These are phyloP conservation scores for Naganishia antarctica DNA, from an alignment of 768 basidiomycete genomes.

Conservation along the genomic window DNA sequence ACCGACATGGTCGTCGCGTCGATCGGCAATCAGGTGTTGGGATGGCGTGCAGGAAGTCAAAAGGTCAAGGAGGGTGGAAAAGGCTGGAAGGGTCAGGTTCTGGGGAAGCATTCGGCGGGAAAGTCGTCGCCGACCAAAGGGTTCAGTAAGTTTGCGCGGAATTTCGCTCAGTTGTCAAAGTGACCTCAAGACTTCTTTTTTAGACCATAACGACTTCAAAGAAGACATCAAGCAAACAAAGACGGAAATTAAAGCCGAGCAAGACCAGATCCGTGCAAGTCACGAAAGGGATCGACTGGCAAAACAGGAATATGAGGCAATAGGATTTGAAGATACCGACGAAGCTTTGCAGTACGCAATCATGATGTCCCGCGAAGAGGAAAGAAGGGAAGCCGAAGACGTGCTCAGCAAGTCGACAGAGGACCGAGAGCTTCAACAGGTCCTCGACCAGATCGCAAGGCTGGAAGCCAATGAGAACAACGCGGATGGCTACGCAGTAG, in stretches of 20 bases:
- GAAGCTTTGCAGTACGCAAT: conserved; percentile 46
- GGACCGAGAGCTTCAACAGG: conserved; percentile 17
- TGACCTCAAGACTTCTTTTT: background rate
- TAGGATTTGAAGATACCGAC: conserved; percentile 42
- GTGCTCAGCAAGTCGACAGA: conserved; percentile 5
- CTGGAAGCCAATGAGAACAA: conserved; percentile 5
- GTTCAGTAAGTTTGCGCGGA: conserved; percentile 25
- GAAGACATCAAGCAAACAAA: conserved; percentile 36
- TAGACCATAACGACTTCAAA: conserved; percentile 38
- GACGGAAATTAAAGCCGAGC: conserved; percentile 28
- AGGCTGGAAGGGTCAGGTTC: conserved; percentile 31
- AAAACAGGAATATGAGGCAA: conserved; percentile 35
- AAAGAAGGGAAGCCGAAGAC: background rate
- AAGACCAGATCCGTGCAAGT: conserved; percentile 10
- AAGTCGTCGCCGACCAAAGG: conserved; percentile 28
- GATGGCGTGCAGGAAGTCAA: conserved; percentile 42
- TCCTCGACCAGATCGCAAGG: conserved; percentile 5
- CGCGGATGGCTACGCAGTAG: background rate
- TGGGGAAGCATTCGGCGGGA: conserved; percentile 27
- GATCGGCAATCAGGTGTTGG: conserved; percentile 39
- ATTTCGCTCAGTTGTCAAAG: background rate
- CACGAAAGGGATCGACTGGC: conserved; percentile 30
- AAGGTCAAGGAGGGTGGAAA: conserved; percentile 35
- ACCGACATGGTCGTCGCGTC: conserved; percentile 44
- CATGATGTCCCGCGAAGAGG: conserved; percentile 45